phyloP scores from a whole-genome alignment of 176 grass and related monocot genomes.

The Phyllostachys edulis region DNA sequence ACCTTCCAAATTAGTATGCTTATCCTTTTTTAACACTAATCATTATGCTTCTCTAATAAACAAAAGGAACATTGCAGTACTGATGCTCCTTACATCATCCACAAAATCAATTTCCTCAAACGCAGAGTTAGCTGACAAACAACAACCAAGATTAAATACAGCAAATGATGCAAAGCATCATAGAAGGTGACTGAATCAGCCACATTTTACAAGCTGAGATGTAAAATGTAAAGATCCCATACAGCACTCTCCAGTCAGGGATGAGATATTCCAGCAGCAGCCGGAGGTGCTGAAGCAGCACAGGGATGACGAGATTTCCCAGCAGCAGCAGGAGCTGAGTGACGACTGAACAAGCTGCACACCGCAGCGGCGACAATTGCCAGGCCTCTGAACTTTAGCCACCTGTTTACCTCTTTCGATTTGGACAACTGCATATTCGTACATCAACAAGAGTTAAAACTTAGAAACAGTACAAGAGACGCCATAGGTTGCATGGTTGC shows the following conservation, averaged over 20 bases:
- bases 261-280: not conserved
- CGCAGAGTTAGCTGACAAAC: slow-evolving; percentile 31
- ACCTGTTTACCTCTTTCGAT: slow-evolving; percentile 10
- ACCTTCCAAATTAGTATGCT: slow-evolving; percentile 24
- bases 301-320: not conserved
- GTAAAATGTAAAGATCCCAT: slow-evolving; percentile 1
- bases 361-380: slow-evolving; percentile 12
- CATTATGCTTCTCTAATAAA: slow-evolving; percentile 21
- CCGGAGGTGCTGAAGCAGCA: not conserved
- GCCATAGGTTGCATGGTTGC: not conserved
- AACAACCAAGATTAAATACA: slow-evolving; percentile 27
- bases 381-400: slow-evolving; percentile 32
- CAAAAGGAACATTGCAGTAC: slow-evolving; percentile 7
- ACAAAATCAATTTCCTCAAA: slow-evolving; percentile 19
- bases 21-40: slow-evolving; percentile 33
- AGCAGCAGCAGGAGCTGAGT: not conserved
- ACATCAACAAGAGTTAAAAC: not conserved
- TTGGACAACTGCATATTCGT: slow-evolving; percentile 15
- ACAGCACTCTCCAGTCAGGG: slow-evolving; percentile 10
- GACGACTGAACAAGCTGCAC: slow-evolving; percentile 33
- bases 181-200: slow-evolving; percentile 18
- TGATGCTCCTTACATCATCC: slow-evolving; percentile 26
- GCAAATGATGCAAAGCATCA: slow-evolving; percentile 24
- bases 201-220: slow-evolving; percentile 34
- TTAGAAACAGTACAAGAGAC: not conserved